A percentile compares a stretch with the other conserved stretches of the same genome.
phyloP scores from a whole-genome alignment of 2,329 filamentous ascomycete genomes.

The Beauveria varroae region DNA sequence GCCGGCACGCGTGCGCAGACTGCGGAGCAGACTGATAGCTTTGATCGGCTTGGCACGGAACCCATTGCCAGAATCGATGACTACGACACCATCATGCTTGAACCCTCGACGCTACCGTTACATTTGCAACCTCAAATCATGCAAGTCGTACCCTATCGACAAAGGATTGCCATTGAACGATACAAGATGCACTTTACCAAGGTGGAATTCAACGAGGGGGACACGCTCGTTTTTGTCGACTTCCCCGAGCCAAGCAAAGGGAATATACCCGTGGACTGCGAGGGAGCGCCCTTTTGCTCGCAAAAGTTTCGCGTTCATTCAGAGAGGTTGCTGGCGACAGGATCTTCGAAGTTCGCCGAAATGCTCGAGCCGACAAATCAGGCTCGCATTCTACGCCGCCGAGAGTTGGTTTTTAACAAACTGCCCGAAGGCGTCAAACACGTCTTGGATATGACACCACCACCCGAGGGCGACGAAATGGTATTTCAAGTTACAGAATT shows the following conservation, averaged over 20 bases:
- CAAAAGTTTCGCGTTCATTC: conserved; percentile 38
- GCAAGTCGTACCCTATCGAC: background rate
- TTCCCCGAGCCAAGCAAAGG: conserved; percentile 21
- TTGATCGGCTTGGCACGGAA: background rate
- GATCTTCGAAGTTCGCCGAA: conserved; percentile 38
- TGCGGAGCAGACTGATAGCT: background rate
- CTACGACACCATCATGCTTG: background rate
- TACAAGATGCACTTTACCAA: conserved; percentile 16
- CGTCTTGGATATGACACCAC: conserved; percentile 56
- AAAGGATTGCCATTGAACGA: background rate
- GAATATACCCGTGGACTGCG: conserved; percentile 25
- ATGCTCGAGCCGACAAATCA: conserved; percentile 37
- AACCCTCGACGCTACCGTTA: background rate
- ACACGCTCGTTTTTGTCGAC: conserved; percentile 38
- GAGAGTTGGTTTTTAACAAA: conserved; percentile 25
- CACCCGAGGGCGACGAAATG: conserved; percentile 53
- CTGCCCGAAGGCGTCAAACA: conserved; percentile 43
- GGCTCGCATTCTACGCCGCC: conserved; percentile 30
- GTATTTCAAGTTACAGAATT: conserved; percentile 51
- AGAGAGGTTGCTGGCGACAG: conserved; percentile 36
- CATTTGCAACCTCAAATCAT: background rate
- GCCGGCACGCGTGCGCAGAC: too few relatives aligned
- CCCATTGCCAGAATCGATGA: background rate
- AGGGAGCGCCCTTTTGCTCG: conserved; percentile 24
- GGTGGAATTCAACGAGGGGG: conserved; percentile 23